A percentile compares a stretch with the other conserved stretches of the same genome.
Conservation (phyloP, 2,329 filamentous ascomycete genomes). For the Diplodia corticola region DNA sequence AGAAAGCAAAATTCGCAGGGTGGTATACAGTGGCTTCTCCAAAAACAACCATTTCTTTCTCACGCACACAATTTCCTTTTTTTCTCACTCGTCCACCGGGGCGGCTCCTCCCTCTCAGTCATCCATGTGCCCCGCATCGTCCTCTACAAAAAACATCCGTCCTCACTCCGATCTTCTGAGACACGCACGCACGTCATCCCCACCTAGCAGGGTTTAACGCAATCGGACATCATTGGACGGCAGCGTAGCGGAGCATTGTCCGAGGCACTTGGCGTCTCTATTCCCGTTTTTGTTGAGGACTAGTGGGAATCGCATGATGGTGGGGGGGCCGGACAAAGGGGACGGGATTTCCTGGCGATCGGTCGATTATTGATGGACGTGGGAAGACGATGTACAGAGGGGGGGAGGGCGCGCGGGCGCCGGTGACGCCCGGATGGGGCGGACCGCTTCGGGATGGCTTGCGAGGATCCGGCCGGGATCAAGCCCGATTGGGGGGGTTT, state of each 20-base stretch:
- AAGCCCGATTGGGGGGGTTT: neutral
- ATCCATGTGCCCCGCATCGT: too few relatives aligned
- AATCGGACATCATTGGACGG: neutral
- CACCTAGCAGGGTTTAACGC: too few relatives aligned
- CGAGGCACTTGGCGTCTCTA: neutral
- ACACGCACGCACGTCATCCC: too few relatives aligned
- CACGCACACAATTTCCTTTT: too few relatives aligned
- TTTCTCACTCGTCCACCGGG: too few relatives aligned
- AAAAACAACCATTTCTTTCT: too few relatives aligned
- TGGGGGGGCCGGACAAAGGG: neutral
- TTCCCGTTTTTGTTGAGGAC: neutral
- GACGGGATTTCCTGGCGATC: neutral
- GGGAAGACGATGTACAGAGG: neutral
- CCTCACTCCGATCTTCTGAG: too few relatives aligned
- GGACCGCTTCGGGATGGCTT: neutral
- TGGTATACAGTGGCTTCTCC: too few relatives aligned
- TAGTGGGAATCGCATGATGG: neutral
- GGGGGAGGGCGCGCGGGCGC: neutral
- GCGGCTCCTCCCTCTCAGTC: too few relatives aligned
- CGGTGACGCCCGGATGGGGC: neutral
- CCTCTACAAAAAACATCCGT: too few relatives aligned
- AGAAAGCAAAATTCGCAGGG: too few relatives aligned
- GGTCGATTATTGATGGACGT: neutral
- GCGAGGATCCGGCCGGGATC: neutral
- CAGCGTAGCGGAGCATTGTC: neutral